Base-by-base conservation (phyloP, 2,329 filamentous ascomycete species). In the Cladosporium sp. region DNA sequence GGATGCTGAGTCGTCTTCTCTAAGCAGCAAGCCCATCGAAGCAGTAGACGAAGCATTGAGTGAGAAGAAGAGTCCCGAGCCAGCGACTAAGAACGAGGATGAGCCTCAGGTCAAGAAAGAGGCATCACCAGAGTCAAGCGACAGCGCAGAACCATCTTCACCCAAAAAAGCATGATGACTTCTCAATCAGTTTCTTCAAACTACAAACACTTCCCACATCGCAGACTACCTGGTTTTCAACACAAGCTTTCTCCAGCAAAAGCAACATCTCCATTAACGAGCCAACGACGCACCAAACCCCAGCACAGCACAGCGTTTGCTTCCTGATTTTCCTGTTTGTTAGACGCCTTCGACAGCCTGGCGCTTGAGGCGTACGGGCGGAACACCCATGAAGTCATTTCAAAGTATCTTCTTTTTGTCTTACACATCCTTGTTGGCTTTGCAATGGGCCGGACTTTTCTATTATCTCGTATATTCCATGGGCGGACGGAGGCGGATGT, bases 11-110 rank as follows among this genome's bases (percentile, higher is more conserved):
- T 86, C 89, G 9, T 86, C 86, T n/a, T 87, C 80, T 41, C 82
- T 95, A 53, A 89, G 89, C 36, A 88, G 85, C 54, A 90, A 88
- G 20, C 73, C 96, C 57, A 85, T 95, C 65, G 90, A 94, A 64
- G 87, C 91, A 62, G 84, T 82, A 63, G 79, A 82, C 53, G 85
- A 85, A 46, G 35, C 35, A n/a, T 22, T 20, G 36, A 8, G 18
- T n/a, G 27, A 33, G 13, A 22, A 40, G 18, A 11, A 35, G 4
- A 11, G 15, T 7, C 20, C 38, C 8, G 45, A 48, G 32, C 6
- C 32, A 8, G 32, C 12, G 3, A 7, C 32, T 4, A 20, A 48
- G 36, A 16, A 20, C 3, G 18, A 22, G n/a, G 33, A 47, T 12
- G 35, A 38, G 25, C 18, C 25, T 30, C 29, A 3, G n/a, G 38